Conservation (phyloP, 371 early-diverging fungal species). For the Rhizopus delemar region DNA sequence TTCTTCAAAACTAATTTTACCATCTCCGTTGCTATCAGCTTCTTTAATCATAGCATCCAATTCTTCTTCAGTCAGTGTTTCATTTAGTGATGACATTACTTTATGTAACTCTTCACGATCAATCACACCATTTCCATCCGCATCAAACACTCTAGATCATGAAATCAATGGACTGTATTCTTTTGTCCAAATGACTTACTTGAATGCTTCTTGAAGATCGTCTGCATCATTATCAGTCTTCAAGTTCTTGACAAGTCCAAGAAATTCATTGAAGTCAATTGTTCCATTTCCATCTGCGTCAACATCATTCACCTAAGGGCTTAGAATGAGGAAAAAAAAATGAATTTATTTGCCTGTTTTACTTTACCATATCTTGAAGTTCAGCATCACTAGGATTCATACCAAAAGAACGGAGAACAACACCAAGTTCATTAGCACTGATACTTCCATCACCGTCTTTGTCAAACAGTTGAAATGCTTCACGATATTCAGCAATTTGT, state of each 20-base stretch:
- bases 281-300: conserved; percentile 92
- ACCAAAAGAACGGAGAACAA: conserved; percentile 43
- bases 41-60: conserved; percentile 68
- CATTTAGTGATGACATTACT: conserved; percentile 57
- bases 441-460: conserved; percentile 48
- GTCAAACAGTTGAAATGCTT: conserved; percentile 53
- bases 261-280: conserved; percentile 90
- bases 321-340: neutral
- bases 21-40: conserved; percentile 53
- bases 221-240: conserved; percentile 42
- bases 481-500: conserved; percentile 50
- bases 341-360: neutral
- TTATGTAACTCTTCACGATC: conserved; percentile 84
- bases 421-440: conserved; percentile 41
- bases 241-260: conserved; percentile 80
- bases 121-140: conserved; percentile 90
- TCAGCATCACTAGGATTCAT: conserved; percentile 81
- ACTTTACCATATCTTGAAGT: conserved; percentile 67
- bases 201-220: conserved; percentile 48
- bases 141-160: conserved; percentile 45
- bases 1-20: conserved; percentile 46
- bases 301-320: conserved; percentile 78
- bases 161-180: neutral
- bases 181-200: conserved; percentile 28
- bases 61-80: conserved; percentile 59